These are phyloP conservation scores for Lasiodiplodia citricola DNA, from an alignment of 2,329 filamentous ascomycete species.

Conservation along the genomic window DNA sequence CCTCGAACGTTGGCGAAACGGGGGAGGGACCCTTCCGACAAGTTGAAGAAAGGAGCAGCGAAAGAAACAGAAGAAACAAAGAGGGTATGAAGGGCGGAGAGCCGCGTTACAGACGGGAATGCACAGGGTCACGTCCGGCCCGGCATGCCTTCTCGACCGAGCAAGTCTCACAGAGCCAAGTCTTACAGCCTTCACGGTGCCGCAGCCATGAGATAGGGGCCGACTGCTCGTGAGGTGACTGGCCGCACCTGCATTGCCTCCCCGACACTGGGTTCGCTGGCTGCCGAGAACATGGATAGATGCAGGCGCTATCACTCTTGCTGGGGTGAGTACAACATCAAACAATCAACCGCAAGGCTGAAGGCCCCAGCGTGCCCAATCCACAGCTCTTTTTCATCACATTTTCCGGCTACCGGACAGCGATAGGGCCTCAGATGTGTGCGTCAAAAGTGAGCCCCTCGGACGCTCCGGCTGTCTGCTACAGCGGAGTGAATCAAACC, in stretches of 20 bases:
- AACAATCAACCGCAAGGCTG: neutral
- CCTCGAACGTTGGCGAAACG: neutral
- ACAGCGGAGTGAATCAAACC: neutral
- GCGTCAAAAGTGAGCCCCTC: too few species aligned
- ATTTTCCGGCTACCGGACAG: neutral
- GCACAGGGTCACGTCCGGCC: neutral
- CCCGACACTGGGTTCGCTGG: neutral
- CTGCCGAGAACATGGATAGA: neutral
- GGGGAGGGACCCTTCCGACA: neutral
- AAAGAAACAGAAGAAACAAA: neutral
- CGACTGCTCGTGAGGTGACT: neutral
- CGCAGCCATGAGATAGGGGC: constrained; percentile 3
- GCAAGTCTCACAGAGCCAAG: neutral
- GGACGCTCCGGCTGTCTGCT: too few species aligned
- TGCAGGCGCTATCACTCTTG: neutral
- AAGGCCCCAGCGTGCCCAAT: neutral
- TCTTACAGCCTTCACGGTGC: neutral
- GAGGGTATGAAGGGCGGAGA: neutral
- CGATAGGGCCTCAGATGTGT: too few species aligned
- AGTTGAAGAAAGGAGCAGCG: neutral
- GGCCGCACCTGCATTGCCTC: neutral
- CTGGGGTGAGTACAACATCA: neutral
- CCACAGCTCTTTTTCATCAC: neutral
- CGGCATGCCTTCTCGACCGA: neutral
- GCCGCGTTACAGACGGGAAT: neutral